Conservation (phyloP, 1,139 yeast genomes). For the Petasospora fabianii region DNA sequence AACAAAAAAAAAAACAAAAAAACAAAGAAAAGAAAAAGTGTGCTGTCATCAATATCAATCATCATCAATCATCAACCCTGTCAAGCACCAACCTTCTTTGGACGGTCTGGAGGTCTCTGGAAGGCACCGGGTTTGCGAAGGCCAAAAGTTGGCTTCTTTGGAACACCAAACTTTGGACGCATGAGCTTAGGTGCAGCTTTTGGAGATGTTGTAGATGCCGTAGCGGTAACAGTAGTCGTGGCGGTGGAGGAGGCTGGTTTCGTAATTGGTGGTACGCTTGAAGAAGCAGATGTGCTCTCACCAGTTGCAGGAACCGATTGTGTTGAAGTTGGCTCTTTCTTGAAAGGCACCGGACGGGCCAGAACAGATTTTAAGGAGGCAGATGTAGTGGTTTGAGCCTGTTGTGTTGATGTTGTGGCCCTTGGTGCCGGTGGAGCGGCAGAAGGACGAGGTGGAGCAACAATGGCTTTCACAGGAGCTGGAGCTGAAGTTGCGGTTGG, state of each 20-base stretch:
- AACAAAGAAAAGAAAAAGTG: background rate
- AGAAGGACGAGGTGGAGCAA: background rate
- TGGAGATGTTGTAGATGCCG: constrained; percentile 1
- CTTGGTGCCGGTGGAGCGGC: background rate
- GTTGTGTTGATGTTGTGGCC: background rate
- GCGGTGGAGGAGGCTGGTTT: no score
- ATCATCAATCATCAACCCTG: no score
- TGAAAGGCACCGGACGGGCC: constrained; percentile 11
- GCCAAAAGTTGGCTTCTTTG: constrained; percentile 29
- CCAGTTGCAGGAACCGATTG: no score
- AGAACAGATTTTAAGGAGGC: background rate
- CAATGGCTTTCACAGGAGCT: background rate
- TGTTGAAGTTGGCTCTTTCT: constrained; percentile 10
- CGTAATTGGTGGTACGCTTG: no score
- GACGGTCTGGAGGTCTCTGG: constrained; percentile 32
- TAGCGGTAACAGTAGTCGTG: background rate
- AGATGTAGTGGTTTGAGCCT: no score
- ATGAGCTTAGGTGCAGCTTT: constrained; percentile 10
- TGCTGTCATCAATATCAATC: background rate
- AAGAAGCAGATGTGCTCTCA: no score
- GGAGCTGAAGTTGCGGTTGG: background rate
- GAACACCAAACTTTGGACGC: constrained; percentile 26
- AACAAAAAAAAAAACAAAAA: background rate
- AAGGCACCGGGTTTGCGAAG: constrained; percentile 53
- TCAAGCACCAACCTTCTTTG: constrained; percentile 21